Evolutionary conservation across 1,284 basidiomycete species (phyloP), one percentile per base, ranked within the genome.

Genomic region (Cerrena zonata): DNA sequence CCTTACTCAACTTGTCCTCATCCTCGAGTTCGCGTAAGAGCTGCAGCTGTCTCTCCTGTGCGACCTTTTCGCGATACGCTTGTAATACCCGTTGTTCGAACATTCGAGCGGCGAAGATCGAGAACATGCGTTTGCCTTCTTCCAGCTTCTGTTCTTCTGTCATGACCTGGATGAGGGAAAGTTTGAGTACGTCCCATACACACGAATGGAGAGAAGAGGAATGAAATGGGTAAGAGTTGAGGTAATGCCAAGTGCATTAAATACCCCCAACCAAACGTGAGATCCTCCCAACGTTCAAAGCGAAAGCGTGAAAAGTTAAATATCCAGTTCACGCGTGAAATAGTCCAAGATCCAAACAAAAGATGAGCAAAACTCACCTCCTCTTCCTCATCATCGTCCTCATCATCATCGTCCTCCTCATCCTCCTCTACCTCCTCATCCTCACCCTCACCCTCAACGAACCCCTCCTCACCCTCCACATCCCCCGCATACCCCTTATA

Each of bases 41-140:
- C 41, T 78, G 78, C 11, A 70, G 71, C 41, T 63, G 66, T 39
- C 74, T 78, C 53, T 66, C 92, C 21, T 76, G 75, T 27, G 70
- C 71, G 34, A 68, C 62, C 59, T 65, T 68, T 54, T 67, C 64
- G 45, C 64, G 67, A 55, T 65, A 67, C 46, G 64, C 63, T 52
- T 92, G 86, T 49, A 97, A 80, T 37, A 98, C 95, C 23, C 95
- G 85, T 70, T 97, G 94, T 73, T 99, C 95, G 67, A 99, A 98
- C 93, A 98, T 96, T 51, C 96, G 85, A 37, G 95, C 95, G n/a
- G 95, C 95, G 66, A 98, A 99, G 70, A 99, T 97, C 59, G 94
- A 94, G 76, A 99, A 99, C 95, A 99, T 99, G 49, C 92, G 84
- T 69, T 94, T 92, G 60, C 95, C 95, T 72, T 99, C 95, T 69